phyloP scores from a whole-genome alignment of 2,329 filamentous ascomycete genomes.

The Fusarium anthophilum region DNA sequence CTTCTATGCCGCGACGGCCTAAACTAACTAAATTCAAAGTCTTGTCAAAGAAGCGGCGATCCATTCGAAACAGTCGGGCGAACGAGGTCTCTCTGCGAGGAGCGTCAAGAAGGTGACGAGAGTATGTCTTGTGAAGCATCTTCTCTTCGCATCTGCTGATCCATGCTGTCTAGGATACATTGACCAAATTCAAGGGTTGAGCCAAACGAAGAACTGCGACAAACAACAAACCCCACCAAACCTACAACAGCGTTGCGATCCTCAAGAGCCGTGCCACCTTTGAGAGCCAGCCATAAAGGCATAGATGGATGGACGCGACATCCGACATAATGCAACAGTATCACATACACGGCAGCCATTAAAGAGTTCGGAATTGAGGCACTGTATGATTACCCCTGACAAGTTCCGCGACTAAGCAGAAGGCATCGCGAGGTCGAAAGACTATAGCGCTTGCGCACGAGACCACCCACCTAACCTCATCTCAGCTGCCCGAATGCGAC shows the following conservation, averaged over 20 bases:
- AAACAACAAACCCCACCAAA: not conserved
- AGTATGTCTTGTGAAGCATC: slow-evolving; percentile 56
- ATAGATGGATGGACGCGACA: not conserved
- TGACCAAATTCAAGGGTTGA: slow-evolving; percentile 76
- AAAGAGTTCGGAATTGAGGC: not conserved
- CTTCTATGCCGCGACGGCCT: not conserved
- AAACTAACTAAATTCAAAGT: slow-evolving; percentile 52
- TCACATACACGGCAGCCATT: not conserved
- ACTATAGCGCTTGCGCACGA: slow-evolving; percentile 35
- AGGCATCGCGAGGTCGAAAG: slow-evolving; percentile 2
- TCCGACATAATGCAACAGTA: not conserved
- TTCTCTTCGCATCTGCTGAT: slow-evolving; percentile 13
- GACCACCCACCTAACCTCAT: slow-evolving; percentile 31
- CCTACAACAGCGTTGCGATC: not conserved
- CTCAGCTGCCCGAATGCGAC: slow-evolving; percentile 28
- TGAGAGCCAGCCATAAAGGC: not conserved
- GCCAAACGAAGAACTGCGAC: not conserved
- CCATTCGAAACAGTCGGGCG: slow-evolving; percentile 76
- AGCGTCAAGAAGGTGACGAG: slow-evolving; percentile 81
- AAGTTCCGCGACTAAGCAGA: not conserved
- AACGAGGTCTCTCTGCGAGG: slow-evolving; percentile 77
- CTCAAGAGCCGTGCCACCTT: slow-evolving; percentile 5
- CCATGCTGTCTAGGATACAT: slow-evolving; percentile 60
- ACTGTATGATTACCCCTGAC: not conserved
- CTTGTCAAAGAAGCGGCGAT: slow-evolving; percentile 84